phyloP scores from a whole-genome alignment of 2,329 filamentous ascomycete species.

The Aspergillus alliaceus region DNA sequence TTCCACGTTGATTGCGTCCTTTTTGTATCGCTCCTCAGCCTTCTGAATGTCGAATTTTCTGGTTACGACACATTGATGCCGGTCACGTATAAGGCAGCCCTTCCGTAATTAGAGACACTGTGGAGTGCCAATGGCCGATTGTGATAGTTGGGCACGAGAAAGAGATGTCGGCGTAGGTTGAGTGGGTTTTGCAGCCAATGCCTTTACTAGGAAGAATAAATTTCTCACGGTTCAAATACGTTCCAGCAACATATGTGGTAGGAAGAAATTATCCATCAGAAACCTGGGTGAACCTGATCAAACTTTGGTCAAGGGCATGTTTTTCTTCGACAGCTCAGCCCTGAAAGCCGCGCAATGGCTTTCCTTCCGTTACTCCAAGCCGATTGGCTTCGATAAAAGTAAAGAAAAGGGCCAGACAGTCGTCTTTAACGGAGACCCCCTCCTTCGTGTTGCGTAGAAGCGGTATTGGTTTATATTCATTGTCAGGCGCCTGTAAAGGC shows the following conservation, averaged over 20 bases:
- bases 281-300: background rate
- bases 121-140: conserved; percentile 5
- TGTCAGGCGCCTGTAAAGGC: conserved; percentile 7
- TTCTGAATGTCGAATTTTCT: conserved; percentile 10
- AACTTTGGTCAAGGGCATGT: conserved; percentile 1
- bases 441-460: conserved; percentile 16
- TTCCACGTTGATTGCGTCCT: conserved; percentile 9
- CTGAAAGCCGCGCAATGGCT: no score
- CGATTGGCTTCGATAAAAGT: background rate
- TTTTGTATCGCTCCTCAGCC: conserved; percentile 9
- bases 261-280: conserved; percentile 7
- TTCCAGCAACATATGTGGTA: conserved; percentile 1
- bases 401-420: conserved; percentile 5
- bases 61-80: conserved; percentile 12
- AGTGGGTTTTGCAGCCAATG: conserved; percentile 13
- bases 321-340: conserved; percentile 1
- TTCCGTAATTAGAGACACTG: conserved; percentile 6
- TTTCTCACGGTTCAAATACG: background rate
- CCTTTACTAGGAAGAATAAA: conserved; percentile 11
- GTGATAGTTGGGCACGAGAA: conserved; percentile 4
- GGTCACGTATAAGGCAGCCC: conserved; percentile 12
- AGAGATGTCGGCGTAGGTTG: conserved; percentile 11
- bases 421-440: conserved; percentile 11
- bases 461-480: conserved; percentile 18
- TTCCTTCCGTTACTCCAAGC: no score